Evolutionary conservation across 2,329 filamentous ascomycete genomes (phyloP).

Genomic region (Aspergillus sp.): DNA sequence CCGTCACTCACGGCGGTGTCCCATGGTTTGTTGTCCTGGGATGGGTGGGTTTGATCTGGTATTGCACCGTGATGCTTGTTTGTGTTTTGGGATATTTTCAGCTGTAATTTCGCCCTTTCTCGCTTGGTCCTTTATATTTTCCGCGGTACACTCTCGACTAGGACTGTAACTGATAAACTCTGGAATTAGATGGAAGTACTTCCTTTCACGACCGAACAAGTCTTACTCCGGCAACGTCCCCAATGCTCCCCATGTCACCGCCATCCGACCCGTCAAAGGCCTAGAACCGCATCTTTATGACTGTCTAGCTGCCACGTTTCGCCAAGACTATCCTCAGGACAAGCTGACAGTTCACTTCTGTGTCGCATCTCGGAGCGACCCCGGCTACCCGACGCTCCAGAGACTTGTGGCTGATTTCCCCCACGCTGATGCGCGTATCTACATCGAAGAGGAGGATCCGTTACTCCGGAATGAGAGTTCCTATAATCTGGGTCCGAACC

Average conservation of each 20-base stretch:
- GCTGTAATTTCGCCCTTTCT: conserved; percentile 40
- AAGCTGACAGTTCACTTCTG: conserved; percentile 80
- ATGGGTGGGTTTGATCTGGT: conserved; percentile 52
- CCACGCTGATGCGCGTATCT: conserved; percentile 63
- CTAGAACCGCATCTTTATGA: conserved; percentile 87
- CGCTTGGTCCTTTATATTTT: too few relatives aligned
- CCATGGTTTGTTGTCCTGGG: conserved; percentile 36
- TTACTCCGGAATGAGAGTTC: conserved; percentile 52
- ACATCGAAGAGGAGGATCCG: conserved; percentile 79
- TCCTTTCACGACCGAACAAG: conserved; percentile 41
- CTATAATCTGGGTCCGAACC: conserved; percentile 78
- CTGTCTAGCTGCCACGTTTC: conserved; percentile 81
- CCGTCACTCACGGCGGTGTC: conserved; percentile 22
- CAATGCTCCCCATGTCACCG: conserved; percentile 73
- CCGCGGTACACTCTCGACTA: too few relatives aligned
- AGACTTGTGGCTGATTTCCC: conserved; percentile 71
- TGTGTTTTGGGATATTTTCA: conserved; percentile 56
- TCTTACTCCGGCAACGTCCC: conserved; percentile 35
- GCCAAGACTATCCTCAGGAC: conserved; percentile 71
- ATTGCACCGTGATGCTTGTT: conserved; percentile 50
- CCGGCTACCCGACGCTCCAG: conserved; percentile 69
- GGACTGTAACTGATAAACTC: too few relatives aligned
- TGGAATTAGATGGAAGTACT: conserved; percentile 49
- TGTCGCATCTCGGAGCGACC: conserved; percentile 67
- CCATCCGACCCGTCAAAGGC: conserved; percentile 90